Base-by-base conservation (phyloP, 768 basidiomycete species). In the Phlebiopsis gigantea region DNA sequence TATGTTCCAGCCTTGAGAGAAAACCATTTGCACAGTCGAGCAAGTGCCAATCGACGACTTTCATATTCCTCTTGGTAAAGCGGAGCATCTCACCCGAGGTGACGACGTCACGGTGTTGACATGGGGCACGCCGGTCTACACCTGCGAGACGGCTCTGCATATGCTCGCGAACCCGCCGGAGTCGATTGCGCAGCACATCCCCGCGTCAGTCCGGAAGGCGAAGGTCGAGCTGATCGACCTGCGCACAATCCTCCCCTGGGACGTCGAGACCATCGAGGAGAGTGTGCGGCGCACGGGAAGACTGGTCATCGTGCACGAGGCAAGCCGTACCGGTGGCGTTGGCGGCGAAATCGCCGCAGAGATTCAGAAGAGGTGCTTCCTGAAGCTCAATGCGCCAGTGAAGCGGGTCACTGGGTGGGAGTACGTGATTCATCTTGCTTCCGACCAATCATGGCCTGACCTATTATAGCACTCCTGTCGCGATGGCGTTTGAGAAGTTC, bases 101-200 rank as follows among this genome's bases (percentile, higher is more conserved):
- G 77, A 81, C 9, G 94, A 97, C 67, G 75, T 97, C n/a, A 98
- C 95, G 1, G 71, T 97, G 25, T 75, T 97, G 19, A 83, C 93
- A 6, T 98, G 92, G 84, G 94, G 94, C n/a, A 94, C 93, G 14
- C 92, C 94, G 1, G 72, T 97, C 30, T 96, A 92, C 72, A 86
- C 90, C 63, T 93, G 92, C 69, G 90, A 93, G 75, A 77, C 82
- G 17, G 94, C 95, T 0, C 72, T 97, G 14, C 80, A 84, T 62
- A 76, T 94, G 65, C 77, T 97, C 28, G 72, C 71, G 2, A 75
- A 81, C 49, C 93, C 94, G 0, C 81, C 87, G 1, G 69, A 80
- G 19, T 71, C 80, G 14, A 72, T 96, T 4, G 82, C 82, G 46
- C 65, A 73, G 5, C 79, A 88, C 56, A 73, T 96, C 28, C 91